Base-by-base conservation (phyloP, 768 basidiomycete species). In the Zangia roseola region DNA sequence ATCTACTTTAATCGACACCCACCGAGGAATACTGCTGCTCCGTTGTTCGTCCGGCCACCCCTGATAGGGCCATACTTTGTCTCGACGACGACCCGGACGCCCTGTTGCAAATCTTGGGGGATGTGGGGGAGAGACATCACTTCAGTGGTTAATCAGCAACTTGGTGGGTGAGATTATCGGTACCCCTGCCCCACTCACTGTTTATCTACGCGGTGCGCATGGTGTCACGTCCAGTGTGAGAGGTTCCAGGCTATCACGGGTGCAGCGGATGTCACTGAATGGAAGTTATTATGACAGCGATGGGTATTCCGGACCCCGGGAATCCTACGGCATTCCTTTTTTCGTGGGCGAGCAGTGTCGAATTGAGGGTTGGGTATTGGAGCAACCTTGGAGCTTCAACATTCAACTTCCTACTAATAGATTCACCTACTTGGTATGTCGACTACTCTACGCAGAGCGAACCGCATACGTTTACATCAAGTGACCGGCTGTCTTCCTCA, bases 21-120 rank as follows among this genome's bases (percentile, higher is more conserved):
- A 84, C 86, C 86, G 33, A 88, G 69, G 61, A 86, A 88, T 17
- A 79, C 78, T 6, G 74, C 80, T 35, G 82, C 72, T 2, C 83
- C 83, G 55, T 84, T 87, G 24, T 58, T 67, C 4, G 84, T 79
- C 25, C 80, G 74, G 13, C 80, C 83, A 10, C 86, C 86, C 20
- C 63, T 77, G 20, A 88, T 62, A 6, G 66, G 61, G 0, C 86
- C 86, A 60, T 75, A 80, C 12, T 67, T 72, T 12, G 86, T 87
- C 28, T 78, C 61, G 5, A 79, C 79, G 4, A 65, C 60, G 5
- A 86, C 73, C 14, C 76, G 71, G 2, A 64, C 67, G 10, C 67
- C 54, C 14, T 68, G 72, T 50, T 65, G 56, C 16, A 87, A 65
- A 52, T 86, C 82, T n/a, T 84, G 77, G 45, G 79, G 77, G 17